Evolutionary conservation across 2,329 filamentous ascomycete genomes (phyloP).

Genomic region (Emericellopsis atlantica): DNA sequence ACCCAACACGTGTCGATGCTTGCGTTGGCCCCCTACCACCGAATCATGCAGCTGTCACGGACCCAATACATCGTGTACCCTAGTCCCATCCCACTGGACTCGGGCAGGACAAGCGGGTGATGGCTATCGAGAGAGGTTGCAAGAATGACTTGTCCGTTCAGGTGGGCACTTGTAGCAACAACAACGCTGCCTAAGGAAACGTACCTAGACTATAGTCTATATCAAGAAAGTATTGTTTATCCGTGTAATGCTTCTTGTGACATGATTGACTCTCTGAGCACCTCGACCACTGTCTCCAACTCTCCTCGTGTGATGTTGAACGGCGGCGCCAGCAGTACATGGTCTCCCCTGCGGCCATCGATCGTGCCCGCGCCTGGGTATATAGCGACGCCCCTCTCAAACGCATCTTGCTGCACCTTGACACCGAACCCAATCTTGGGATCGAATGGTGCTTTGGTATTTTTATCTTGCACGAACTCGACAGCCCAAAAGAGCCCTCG

Average conservation of each 20-base stretch:
- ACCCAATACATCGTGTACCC: too few relatives aligned
- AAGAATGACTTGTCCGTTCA: too few relatives aligned
- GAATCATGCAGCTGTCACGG: too few relatives aligned
- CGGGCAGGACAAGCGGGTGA: too few relatives aligned
- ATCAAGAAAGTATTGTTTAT: too few relatives aligned
- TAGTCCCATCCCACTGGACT: too few relatives aligned
- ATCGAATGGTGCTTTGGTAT: slow-evolving; percentile 21
- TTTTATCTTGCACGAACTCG: slow-evolving; percentile 28
- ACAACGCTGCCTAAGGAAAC: too few relatives aligned
- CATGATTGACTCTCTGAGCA: slow-evolving; percentile 2
- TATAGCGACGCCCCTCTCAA: slow-evolving; percentile 25
- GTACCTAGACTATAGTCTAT: too few relatives aligned
- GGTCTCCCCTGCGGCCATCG: slow-evolving; percentile 51
- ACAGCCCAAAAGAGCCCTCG: slow-evolving; percentile 32
- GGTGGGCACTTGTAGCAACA: too few relatives aligned
- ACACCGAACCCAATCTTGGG: slow-evolving; percentile 10
- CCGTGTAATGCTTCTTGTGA: background rate
- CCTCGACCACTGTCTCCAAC: slow-evolving; percentile 4
- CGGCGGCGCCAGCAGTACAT: slow-evolving; percentile 56
- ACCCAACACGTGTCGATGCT: too few relatives aligned
- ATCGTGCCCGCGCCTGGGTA: slow-evolving; percentile 53
- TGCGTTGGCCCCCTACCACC: too few relatives aligned
- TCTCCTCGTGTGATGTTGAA: slow-evolving; percentile 42
- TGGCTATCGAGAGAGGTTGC: too few relatives aligned
- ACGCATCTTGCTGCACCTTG: slow-evolving; percentile 14